phyloP scores from a whole-genome alignment of 441 rosid species.

The Populus hybrid region DNA sequence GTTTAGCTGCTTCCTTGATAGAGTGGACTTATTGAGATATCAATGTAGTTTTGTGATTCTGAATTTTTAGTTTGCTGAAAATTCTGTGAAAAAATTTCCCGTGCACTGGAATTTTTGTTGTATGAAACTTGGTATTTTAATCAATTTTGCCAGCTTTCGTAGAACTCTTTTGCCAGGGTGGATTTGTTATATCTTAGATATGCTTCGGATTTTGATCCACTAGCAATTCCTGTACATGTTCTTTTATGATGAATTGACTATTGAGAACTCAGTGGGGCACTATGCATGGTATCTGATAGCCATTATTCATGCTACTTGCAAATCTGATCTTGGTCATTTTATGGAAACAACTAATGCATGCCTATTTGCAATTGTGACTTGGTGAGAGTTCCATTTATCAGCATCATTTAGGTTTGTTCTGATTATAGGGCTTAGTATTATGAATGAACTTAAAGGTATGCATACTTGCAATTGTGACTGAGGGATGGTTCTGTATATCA shows the following conservation, averaged over 20 bases:
- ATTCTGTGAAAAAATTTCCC: neutral
- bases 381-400: too few relatives aligned
- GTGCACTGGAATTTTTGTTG: neutral
- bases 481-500: neutral
- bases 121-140: neutral
- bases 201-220: neutral
- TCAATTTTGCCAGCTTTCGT: neutral
- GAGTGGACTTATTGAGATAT: neutral
- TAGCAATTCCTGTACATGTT: neutral
- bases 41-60: neutral
- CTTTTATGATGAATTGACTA: neutral
- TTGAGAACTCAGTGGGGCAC: neutral
- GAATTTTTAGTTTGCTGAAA: too few relatives aligned
- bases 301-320: too few relatives aligned
- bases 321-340: too few relatives aligned
- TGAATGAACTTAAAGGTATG: neutral
- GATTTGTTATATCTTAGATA: neutral
- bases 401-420: too few relatives aligned
- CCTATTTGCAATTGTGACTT: too few relatives aligned
- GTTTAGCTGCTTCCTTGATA: neutral
- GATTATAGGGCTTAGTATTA: too few relatives aligned
- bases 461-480: neutral
- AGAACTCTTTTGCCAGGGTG: neutral
- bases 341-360: too few relatives aligned
- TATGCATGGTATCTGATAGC: neutral